Evolutionary conservation across 139 green algal species (phyloP).

Genomic region (Chlorokybus atmophyticus): DNA sequence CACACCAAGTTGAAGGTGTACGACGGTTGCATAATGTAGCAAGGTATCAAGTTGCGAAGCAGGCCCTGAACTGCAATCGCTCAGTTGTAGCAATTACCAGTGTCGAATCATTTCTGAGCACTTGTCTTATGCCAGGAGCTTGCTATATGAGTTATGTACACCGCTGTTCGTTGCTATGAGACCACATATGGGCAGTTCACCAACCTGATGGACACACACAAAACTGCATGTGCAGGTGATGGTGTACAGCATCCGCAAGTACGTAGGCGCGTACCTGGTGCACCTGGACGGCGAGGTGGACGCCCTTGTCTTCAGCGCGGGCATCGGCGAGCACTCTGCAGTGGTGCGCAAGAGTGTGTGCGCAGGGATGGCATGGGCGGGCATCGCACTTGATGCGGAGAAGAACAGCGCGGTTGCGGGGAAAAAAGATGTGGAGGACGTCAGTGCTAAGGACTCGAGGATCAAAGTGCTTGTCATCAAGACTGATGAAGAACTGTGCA

Average conservation of each 20-base stretch:
- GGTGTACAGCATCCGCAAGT: slow-evolving; percentile 66
- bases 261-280: slow-evolving; percentile 67
- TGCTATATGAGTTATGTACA: too few species aligned
- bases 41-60: too few species aligned
- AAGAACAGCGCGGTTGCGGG: slow-evolving; percentile 42
- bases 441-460: slow-evolving; percentile 27
- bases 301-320: slow-evolving; percentile 73
- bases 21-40: too few species aligned
- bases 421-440: slow-evolving; percentile 30
- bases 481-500: slow-evolving; percentile 80
- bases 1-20: too few species aligned
- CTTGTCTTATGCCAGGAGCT: too few species aligned
- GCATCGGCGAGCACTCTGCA: slow-evolving; percentile 56
- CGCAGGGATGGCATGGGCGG: slow-evolving; percentile 44
- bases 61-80: too few species aligned
- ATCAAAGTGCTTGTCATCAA: slow-evolving; percentile 67
- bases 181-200: too few species aligned
- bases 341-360: slow-evolving; percentile 38
- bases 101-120: too few species aligned
- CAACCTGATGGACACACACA: too few species aligned
- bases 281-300: slow-evolving; percentile 58
- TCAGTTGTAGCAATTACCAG: too few species aligned
- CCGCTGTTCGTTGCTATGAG: too few species aligned
- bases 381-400: slow-evolving; percentile 46
- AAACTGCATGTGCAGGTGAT: slow-evolving; percentile 42